phyloP scores from a whole-genome alignment of 192 early-diverging fungal genomes.

The Coemansia sp. region DNA sequence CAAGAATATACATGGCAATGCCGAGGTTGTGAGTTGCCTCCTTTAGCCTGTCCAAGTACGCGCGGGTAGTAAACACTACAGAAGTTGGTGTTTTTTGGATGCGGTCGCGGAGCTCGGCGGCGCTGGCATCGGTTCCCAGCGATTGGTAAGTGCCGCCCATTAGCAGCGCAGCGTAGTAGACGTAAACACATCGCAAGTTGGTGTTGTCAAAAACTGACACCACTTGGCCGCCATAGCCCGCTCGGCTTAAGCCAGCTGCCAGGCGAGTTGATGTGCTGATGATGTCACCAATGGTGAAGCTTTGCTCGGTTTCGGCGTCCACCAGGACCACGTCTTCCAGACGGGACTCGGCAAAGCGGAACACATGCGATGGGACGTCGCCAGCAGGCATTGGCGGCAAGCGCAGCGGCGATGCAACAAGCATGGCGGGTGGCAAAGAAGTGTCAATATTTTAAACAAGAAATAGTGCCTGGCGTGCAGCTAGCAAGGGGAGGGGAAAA shows the following conservation, averaged over 20 bases:
- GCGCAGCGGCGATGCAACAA: conserved; percentile 40
- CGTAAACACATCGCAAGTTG: conserved; percentile 32
- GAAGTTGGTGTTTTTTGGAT: conserved; percentile 20
- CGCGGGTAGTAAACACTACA: conserved; percentile 23
- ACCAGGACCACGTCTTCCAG: conserved; percentile 30
- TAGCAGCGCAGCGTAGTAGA: conserved; percentile 47
- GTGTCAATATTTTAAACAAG: not conserved
- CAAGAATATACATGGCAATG: conserved; percentile 26
- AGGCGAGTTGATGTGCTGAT: conserved; percentile 26
- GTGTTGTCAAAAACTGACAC: conserved; percentile 41
- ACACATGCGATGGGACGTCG: conserved; percentile 45
- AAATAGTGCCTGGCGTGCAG: not conserved
- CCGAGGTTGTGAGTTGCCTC: conserved; percentile 8
- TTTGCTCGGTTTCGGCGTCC: conserved; percentile 30
- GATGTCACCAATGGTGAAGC: conserved; percentile 40
- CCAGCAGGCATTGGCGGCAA: conserved; percentile 27
- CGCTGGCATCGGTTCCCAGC: conserved; percentile 20
- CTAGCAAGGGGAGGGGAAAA: not conserved
- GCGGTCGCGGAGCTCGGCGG: conserved; percentile 12
- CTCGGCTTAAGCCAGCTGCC: conserved; percentile 26
- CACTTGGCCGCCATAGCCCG: conserved; percentile 18
- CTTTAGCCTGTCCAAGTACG: conserved; percentile 11
- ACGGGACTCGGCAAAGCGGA: conserved; percentile 31
- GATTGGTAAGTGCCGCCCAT: conserved; percentile 45
- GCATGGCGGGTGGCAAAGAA: conserved; percentile 12